Conservation (phyloP, 129 eudicot species). For the Smallanthus sonchifolius region DNA sequence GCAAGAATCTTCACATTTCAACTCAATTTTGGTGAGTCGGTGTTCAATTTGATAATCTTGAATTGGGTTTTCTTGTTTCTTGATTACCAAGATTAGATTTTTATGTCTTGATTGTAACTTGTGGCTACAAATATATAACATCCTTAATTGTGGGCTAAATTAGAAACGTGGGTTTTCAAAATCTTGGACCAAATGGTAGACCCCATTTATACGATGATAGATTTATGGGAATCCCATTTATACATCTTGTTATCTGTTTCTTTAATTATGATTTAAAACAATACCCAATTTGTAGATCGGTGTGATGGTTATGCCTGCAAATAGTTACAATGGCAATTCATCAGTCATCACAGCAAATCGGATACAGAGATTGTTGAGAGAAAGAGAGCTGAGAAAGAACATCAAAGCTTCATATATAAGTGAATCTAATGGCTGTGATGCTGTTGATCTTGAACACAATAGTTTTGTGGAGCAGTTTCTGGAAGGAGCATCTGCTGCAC, state of each 20-base stretch:
- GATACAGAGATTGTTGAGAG: constrained; percentile 60
- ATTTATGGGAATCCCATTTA: constrained; percentile 40
- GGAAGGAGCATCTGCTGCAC: constrained; percentile 60
- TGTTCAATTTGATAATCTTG: constrained; percentile 16
- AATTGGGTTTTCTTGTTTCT: constrained; percentile 12
- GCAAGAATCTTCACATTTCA: constrained; percentile 9
- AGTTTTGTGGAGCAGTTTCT: constrained; percentile 40
- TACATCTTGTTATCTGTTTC: constrained; percentile 30
- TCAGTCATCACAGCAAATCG: constrained; percentile 45
- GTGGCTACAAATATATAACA: not conserved
- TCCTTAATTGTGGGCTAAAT: not conserved
- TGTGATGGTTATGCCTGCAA: constrained; percentile 64
- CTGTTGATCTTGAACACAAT: constrained; percentile 39
- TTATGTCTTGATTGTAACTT: not conserved
- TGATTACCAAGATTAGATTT: not conserved
- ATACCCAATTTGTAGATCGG: constrained; percentile 24
- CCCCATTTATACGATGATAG: constrained; percentile 33
- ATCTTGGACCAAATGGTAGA: constrained; percentile 30
- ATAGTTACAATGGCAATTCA: constrained; percentile 47
- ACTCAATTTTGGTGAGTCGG: constrained; percentile 22
- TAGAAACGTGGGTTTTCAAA: constrained; percentile 24
- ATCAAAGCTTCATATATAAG: constrained; percentile 34
- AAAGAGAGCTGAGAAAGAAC: constrained; percentile 53
- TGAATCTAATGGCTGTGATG: constrained; percentile 32
- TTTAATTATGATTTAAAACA: constrained; percentile 31